phyloP scores from a whole-genome alignment of 768 basidiomycete species.

The Trichaptum fuscoviolaceum region DNA sequence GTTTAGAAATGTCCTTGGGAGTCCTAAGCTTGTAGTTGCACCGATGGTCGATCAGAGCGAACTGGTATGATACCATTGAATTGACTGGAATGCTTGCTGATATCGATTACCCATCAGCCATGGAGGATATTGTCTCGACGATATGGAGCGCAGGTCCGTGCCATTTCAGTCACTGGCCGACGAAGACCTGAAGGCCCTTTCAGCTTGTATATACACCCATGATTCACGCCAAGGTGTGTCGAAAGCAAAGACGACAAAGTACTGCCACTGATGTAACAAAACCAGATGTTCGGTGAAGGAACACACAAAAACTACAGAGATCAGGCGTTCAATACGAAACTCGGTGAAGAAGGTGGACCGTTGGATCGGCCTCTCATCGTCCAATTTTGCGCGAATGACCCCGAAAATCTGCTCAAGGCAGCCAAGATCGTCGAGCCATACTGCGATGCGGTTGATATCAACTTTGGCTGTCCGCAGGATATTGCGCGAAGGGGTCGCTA shows the following conservation, averaged over 20 bases:
- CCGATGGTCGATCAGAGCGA: slow-evolving; percentile 99
- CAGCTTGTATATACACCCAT: slow-evolving; percentile 95
- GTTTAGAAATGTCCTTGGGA: slow-evolving; percentile 71
- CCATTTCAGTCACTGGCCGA: slow-evolving; percentile 9
- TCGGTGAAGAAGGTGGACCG: slow-evolving; percentile 78
- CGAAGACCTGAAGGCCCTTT: slow-evolving; percentile 17
- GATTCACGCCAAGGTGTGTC: slow-evolving; percentile 84
- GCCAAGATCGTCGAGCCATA: slow-evolving; percentile 71
- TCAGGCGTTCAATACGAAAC: slow-evolving; percentile 59
- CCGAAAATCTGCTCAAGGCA: slow-evolving; percentile 68
- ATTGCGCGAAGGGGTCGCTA: slow-evolving; percentile 87
- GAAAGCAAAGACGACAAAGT: not conserved
- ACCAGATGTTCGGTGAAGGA: slow-evolving; percentile 57
- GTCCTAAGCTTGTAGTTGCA: slow-evolving; percentile 86
- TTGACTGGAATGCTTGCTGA: not conserved
- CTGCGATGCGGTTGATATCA: slow-evolving; percentile 94
- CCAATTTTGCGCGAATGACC: slow-evolving; percentile 93
- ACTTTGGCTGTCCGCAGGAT: slow-evolving; percentile 92
- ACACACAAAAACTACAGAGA: slow-evolving; percentile 51
- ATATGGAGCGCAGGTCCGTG: slow-evolving; percentile 72
- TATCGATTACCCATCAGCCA: slow-evolving; percentile 46
- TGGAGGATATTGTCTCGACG: slow-evolving; percentile 81
- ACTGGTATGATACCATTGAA: slow-evolving; percentile 51
- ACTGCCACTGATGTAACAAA: slow-evolving; percentile 1
- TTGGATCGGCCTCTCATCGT: slow-evolving; percentile 82